Evolutionary conservation across 2,329 filamentous ascomycete species (phyloP).

Genomic region (Trichoderma harzianum): DNA sequence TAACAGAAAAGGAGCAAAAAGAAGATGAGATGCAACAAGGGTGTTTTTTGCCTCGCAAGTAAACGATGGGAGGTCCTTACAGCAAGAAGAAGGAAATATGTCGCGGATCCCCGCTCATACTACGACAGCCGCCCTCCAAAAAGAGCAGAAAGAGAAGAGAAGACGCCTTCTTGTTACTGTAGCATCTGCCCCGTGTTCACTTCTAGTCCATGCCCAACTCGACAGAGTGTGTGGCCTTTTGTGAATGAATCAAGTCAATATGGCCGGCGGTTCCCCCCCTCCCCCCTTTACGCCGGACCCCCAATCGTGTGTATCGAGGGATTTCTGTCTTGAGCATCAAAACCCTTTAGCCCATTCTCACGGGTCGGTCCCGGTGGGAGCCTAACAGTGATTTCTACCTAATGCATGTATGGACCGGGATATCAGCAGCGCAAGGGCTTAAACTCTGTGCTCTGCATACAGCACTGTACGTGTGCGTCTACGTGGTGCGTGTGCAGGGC

Average conservation of each 20-base stretch:
- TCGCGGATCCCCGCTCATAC: slow-evolving; percentile 11
- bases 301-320: not conserved
- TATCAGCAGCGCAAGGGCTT: not conserved
- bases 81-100: not conserved
- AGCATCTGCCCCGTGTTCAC: slow-evolving; percentile 11
- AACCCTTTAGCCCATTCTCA: not conserved
- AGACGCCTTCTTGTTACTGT: not conserved
- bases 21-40: not conserved
- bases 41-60: not conserved
- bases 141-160: not conserved
- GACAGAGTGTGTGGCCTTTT: not conserved
- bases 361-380: not conserved
- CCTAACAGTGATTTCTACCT: not conserved
- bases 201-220: not conserved
- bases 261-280: not conserved
- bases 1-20: not conserved
- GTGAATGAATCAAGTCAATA: not conserved
- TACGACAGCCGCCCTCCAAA: not conserved
- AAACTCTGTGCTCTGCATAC: not conserved
- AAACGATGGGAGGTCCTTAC: not conserved
- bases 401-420: slow-evolving; percentile 5
- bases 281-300: not conserved
- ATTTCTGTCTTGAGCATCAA: not conserved
- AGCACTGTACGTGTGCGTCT: not conserved
- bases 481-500: not conserved